Percentiles rank a stretch among this genome's conserved stretches.
Evolutionary conservation across 2,329 filamentous ascomycete species (phyloP).

Genomic region (Calonectria ilicicola): DNA sequence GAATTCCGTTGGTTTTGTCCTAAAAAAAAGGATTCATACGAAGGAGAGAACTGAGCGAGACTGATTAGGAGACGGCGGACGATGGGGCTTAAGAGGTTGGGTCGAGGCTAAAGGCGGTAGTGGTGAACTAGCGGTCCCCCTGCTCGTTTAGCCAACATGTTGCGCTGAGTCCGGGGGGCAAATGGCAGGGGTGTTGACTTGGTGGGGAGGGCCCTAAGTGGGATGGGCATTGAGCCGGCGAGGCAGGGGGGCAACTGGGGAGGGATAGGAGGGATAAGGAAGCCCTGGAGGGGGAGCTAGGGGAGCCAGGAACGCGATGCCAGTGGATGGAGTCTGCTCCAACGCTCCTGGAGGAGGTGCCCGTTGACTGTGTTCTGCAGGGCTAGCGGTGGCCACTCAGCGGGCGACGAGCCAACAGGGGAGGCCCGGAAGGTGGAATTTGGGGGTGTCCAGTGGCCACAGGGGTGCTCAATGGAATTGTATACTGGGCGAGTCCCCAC

Average conservation of each 20-base stretch:
- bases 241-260: constrained; percentile 25
- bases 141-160: neutral
- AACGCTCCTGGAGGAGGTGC: constrained; percentile 2
- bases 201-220: neutral
- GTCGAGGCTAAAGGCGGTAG: neutral
- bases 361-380: constrained; percentile 11
- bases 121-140: neutral
- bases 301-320: constrained; percentile 18
- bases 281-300: constrained; percentile 12
- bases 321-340: constrained; percentile 7
- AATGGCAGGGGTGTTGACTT: neutral
- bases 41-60: constrained; percentile 40
- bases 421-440: constrained; percentile 11
- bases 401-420: neutral
- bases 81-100: constrained; percentile 8
- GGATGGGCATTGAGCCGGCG: neutral
- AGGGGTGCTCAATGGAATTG: constrained; percentile 30
- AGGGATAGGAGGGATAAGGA: neutral
- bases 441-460: constrained; percentile 21
- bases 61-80: constrained; percentile 33
- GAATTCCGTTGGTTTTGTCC: constrained; percentile 43
- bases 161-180: constrained; percentile 2
- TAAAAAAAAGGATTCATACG: constrained; percentile 43
- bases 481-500: neutral
- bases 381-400: constrained; percentile 3